These are phyloP conservation scores for Viridothelium virens DNA, from an alignment of 495 filamentous ascomycete genomes.

Conservation along the genomic window DNA sequence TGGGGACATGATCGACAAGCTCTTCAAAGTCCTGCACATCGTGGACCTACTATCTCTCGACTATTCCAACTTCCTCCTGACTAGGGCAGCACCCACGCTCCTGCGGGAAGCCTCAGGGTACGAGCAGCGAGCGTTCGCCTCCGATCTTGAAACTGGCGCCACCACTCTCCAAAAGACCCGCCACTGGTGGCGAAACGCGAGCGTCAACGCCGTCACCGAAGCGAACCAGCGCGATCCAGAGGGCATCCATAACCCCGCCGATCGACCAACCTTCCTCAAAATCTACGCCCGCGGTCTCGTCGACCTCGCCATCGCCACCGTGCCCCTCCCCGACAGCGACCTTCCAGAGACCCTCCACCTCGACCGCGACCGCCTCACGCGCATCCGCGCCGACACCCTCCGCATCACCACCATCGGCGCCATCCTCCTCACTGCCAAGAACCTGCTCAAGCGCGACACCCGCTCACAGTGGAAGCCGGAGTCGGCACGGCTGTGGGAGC, in stretches of 20 bases:
- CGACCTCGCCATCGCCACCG: conserved; percentile 55
- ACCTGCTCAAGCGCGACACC: conserved; percentile 86
- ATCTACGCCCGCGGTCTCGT: conserved; percentile 72
- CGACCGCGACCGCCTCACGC: conserved; percentile 61
- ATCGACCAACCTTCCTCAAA: conserved; percentile 54
- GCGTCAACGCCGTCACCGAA: conserved; percentile 62
- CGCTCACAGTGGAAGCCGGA: conserved; percentile 84
- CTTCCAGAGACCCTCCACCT: conserved; percentile 82
- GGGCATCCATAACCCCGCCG: conserved; percentile 46
- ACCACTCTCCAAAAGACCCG: conserved; percentile 56
- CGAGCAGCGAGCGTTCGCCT: conserved; percentile 68
- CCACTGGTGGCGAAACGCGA: conserved; percentile 64
- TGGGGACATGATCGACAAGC: conserved; percentile 75
- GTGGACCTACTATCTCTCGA: conserved; percentile 91
- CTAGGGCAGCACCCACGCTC: conserved; percentile 68
- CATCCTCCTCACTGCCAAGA: conserved; percentile 87
- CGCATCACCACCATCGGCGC: conserved; percentile 71
- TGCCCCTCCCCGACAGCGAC: conserved; percentile 47
- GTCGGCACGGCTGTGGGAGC: conserved; percentile 59
- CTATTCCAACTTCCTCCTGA: conserved; percentile 88
- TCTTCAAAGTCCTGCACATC: conserved; percentile 74
- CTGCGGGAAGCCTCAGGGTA: conserved; percentile 74
- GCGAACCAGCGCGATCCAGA: conserved; percentile 65
- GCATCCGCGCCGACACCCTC: conserved; percentile 59
- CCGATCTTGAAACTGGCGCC: conserved; percentile 53